Evolutionary conservation across 2,329 filamentous ascomycete species (phyloP), one percentile per base, ranked within the genome.

Genomic region (Colletotrichum sp.): DNA sequence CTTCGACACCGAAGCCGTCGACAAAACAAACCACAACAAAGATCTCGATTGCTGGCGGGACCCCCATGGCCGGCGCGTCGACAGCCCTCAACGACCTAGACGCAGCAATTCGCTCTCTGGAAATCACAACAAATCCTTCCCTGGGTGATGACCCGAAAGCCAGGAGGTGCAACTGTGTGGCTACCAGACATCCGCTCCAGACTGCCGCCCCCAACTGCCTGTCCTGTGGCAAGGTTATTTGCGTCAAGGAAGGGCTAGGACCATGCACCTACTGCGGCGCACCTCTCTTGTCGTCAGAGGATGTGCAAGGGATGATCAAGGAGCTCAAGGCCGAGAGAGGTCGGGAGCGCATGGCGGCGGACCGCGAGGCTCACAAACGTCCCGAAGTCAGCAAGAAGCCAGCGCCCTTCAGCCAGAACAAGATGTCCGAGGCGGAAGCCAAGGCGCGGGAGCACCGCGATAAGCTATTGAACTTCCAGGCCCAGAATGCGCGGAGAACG

Each of bases 121-220:
- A 99, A 83, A 91, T 98, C n/a, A 94, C 94, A 68, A 98, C 96
- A 3, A 98, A 98, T 81, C 95, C 96, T 0, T 91, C 92, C 0
- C 85, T 96, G 28, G 85, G 88, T 52, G 87, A 86, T 9, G 88
- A 90, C 76, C 87, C 92, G 30, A 86, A 87, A 12, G 89, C 92
- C 67, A 91, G 94, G 8, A 92, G 92, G 72, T 99, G 97, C 84
- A 94, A 94, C 80, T 99, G 97, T 83, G 95, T 98, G 81, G 97
- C 95, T 1, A 93, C 94, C 0, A 92, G 95, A 3, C 97, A 99
- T 83, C 95, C 96, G 1, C 90, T 99, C 4, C 93, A 98, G 60
- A 92, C 92, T n/a, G 96, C 96, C 1, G 96, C 96, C 0, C 97
- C 97, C 1, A 99, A 99, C 83, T 99, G 97, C 82, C 87, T 98